These are phyloP conservation scores for Penicillium concentricum DNA, from an alignment of 2,329 filamentous ascomycete species.

Conservation along the genomic window DNA sequence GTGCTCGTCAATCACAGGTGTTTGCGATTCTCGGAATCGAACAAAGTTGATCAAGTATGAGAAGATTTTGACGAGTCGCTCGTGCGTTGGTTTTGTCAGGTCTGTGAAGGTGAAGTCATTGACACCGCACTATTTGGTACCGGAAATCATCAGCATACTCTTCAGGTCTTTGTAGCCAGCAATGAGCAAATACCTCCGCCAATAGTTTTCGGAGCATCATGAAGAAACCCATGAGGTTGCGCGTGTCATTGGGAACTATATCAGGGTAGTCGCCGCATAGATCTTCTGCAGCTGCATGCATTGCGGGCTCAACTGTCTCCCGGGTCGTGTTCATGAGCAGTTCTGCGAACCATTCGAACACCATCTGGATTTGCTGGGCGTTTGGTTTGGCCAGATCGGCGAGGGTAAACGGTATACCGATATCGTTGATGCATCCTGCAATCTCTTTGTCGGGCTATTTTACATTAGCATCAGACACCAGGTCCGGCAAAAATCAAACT, in stretches of 20 bases:
- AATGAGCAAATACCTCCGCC: constrained; percentile 52
- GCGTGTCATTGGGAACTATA: constrained; percentile 78
- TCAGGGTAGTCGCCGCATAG: constrained; percentile 81
- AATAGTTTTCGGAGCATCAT: constrained; percentile 76
- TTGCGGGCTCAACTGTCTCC: constrained; percentile 89
- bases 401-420: constrained; percentile 83
- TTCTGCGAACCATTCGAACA: constrained; percentile 97
- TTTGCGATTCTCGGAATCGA: constrained; percentile 91
- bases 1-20: constrained; percentile 83
- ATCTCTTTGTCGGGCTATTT: constrained; percentile 70
- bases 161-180: background rate
- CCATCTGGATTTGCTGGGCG: constrained; percentile 89
- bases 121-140: constrained; percentile 68
- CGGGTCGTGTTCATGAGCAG: constrained; percentile 90
- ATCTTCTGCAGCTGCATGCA: constrained; percentile 88
- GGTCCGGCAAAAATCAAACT: constrained; percentile 16
- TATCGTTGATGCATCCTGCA: constrained; percentile 94
- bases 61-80: constrained; percentile 89
- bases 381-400: constrained; percentile 92
- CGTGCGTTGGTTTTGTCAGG: constrained; percentile 84
- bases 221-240: constrained; percentile 96
- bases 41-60: constrained; percentile 99
- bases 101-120: constrained; percentile 92
- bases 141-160: background rate
- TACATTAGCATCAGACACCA: background rate